phyloP scores from a whole-genome alignment of 116 monocot genomes.

The Papilionanthe hybrid region DNA sequence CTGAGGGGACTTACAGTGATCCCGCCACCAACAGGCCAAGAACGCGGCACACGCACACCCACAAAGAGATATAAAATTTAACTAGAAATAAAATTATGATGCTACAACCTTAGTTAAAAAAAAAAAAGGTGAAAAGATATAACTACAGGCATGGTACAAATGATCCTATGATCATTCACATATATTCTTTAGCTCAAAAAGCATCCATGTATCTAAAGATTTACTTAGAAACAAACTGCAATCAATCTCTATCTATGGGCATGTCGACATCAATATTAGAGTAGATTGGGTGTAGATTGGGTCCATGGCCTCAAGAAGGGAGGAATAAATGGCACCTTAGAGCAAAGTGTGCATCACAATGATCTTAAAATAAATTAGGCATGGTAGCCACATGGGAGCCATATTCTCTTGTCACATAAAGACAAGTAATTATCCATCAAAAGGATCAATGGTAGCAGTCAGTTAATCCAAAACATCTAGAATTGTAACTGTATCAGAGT shows the following conservation, averaged over 20 bases:
- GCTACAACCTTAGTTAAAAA: not conserved
- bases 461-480: not conserved
- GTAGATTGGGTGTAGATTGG: not conserved
- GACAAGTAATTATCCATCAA: constrained; percentile 6
- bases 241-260: not conserved
- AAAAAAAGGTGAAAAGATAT: not conserved
- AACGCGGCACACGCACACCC: too few relatives aligned
- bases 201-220: not conserved
- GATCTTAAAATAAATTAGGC: constrained; percentile 3
- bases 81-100: not conserved
- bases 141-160: not conserved
- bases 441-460: not conserved
- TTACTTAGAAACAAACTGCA: not conserved
- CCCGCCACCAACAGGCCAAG: too few relatives aligned
- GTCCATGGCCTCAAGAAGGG: constrained; percentile 6
- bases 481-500: not conserved
- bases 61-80: too few relatives aligned
- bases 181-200: not conserved
- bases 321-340: constrained; percentile 10
- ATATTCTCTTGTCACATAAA: constrained; percentile 10
- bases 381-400: constrained; percentile 7
- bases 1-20: too few relatives aligned
- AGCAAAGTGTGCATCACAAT: not conserved
- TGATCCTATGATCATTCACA: not conserved
- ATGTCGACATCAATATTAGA: not conserved